A percentile compares a stretch with the other conserved stretches of the same genome.
Evolutionary conservation across 2,329 filamentous ascomycete species (phyloP).

Genomic region (Dactylellina sp.): DNA sequence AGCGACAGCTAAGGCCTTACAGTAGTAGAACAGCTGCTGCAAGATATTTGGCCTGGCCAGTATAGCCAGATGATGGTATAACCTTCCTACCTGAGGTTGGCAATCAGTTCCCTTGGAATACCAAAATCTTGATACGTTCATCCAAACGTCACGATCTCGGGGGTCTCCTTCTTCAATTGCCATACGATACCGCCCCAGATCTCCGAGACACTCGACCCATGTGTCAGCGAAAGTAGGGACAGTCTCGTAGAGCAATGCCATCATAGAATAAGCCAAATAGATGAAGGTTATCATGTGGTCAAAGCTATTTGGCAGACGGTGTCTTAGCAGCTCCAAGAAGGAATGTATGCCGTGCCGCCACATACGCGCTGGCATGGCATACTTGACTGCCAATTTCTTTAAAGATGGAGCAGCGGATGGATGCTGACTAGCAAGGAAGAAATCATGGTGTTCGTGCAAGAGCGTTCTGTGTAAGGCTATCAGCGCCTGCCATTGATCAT

Average conservation of each 20-base stretch:
- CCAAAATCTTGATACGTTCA: constrained; percentile 82
- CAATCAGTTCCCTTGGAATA: constrained; percentile 84
- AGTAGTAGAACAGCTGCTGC: constrained; percentile 78
- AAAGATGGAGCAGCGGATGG: constrained; percentile 78
- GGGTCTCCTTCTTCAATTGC: constrained; percentile 87
- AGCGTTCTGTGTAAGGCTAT: constrained; percentile 84
- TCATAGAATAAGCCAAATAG: constrained; percentile 88
- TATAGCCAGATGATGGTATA: constrained; percentile 91
- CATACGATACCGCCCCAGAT: constrained; percentile 81
- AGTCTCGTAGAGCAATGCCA: constrained; percentile 86
- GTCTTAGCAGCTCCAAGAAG: constrained; percentile 80
- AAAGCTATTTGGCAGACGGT: constrained; percentile 78
- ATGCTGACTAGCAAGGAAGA: constrained; percentile 88
- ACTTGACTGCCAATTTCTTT: constrained; percentile 78
- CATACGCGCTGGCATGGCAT: constrained; percentile 92
- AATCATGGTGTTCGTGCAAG: constrained; percentile 84
- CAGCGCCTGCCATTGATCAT: constrained; percentile 84
- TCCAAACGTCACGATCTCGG: constrained; percentile 82
- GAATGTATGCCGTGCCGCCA: constrained; percentile 93
- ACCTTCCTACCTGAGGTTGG: constrained; percentile 77
- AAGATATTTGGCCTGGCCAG: constrained; percentile 76
- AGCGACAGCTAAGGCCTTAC: constrained; percentile 76
- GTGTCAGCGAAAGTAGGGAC: constrained; percentile 85
- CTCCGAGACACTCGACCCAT: constrained; percentile 93
- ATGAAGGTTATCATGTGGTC: constrained; percentile 95